A percentile compares a stretch with the other conserved stretches of the same genome.
phyloP scores from a whole-genome alignment of 2,329 filamentous ascomycete genomes.

The Colletotrichum endophyticum region DNA sequence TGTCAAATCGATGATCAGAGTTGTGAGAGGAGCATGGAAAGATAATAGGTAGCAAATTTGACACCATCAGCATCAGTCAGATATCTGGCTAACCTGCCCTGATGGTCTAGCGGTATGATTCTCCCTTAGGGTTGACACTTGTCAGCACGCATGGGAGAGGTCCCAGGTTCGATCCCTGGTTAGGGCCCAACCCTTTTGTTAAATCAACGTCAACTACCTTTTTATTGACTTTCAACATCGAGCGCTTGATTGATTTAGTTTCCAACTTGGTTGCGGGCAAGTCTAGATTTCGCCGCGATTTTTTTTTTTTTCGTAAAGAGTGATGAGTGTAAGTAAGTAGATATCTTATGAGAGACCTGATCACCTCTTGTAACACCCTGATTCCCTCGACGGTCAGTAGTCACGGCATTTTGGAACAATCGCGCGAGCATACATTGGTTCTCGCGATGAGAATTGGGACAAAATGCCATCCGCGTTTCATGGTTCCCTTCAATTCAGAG shows the following conservation, averaged over 20 bases:
- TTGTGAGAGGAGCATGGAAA: accelerated
- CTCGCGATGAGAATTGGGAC: not conserved
- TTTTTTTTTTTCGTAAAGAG: not conserved
- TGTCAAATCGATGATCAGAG: too few relatives aligned
- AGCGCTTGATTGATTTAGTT: not conserved
- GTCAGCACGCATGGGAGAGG: not conserved
- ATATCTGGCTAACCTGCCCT: not conserved
- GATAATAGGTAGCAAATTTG: accelerated
- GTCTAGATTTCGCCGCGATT: not conserved
- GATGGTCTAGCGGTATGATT: constrained; percentile 12
- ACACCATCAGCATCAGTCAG: accelerated
- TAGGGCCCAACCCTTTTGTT: not conserved
- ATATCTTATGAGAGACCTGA: not conserved
- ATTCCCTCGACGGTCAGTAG: not conserved
- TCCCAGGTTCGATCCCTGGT: constrained; percentile 8
- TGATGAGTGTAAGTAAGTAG: not conserved
- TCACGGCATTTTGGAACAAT: accelerated
- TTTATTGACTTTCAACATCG: too few relatives aligned
- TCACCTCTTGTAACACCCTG: not conserved
- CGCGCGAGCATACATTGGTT: not conserved
- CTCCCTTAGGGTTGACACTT: not conserved
- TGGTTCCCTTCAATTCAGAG: not conserved
- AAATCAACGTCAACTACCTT: accelerated
- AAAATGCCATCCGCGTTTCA: not conserved
- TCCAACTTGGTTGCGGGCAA: not conserved